Evolutionary conservation across 345 rosid species (phyloP).

Genomic region (Brassica cretica): DNA sequence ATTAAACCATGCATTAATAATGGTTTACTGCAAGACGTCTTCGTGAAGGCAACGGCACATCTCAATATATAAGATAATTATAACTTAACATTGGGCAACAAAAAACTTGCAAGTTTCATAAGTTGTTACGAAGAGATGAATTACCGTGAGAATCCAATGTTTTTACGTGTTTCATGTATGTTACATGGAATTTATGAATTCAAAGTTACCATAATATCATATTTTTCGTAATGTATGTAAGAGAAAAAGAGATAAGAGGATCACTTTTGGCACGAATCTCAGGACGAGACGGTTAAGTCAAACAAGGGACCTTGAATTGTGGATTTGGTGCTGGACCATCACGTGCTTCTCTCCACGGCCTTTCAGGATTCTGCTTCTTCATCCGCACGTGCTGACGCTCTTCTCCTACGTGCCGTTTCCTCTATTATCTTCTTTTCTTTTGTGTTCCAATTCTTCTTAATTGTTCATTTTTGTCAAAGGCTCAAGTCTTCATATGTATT

Average conservation of each 20-base stretch:
- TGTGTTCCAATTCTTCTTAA: background rate
- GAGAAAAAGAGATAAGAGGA: background rate
- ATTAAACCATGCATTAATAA: slow-evolving; percentile 32
- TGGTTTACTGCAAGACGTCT: slow-evolving; percentile 39
- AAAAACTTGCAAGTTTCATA: slow-evolving; percentile 29
- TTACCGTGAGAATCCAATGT: slow-evolving; percentile 42
- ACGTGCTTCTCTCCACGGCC: slow-evolving; percentile 41
- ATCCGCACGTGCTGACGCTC: slow-evolving; percentile 5
- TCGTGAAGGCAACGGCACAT: slow-evolving; percentile 47
- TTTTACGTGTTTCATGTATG: slow-evolving; percentile 29
- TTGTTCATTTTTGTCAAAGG: slow-evolving; percentile 13
- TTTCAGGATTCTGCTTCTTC: slow-evolving; percentile 32
- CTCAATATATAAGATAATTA: background rate
- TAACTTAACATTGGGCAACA: slow-evolving; percentile 2
- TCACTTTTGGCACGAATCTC: slow-evolving; percentile 26
- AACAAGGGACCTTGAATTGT: slow-evolving; percentile 45
- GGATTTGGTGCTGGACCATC: slow-evolving; percentile 42
- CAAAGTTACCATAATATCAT: slow-evolving; percentile 2
- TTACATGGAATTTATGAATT: slow-evolving; percentile 24
- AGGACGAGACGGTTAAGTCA: slow-evolving; percentile 30
- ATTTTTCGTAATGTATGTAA: background rate
- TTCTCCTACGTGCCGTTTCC: slow-evolving; percentile 20
- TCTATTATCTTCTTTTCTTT: background rate
- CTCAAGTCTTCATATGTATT: slow-evolving; percentile 8
- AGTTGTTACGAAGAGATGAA: slow-evolving; percentile 18